Conservation (phyloP, 768 basidiomycete genomes). For the Termitomyces heimii region DNA sequence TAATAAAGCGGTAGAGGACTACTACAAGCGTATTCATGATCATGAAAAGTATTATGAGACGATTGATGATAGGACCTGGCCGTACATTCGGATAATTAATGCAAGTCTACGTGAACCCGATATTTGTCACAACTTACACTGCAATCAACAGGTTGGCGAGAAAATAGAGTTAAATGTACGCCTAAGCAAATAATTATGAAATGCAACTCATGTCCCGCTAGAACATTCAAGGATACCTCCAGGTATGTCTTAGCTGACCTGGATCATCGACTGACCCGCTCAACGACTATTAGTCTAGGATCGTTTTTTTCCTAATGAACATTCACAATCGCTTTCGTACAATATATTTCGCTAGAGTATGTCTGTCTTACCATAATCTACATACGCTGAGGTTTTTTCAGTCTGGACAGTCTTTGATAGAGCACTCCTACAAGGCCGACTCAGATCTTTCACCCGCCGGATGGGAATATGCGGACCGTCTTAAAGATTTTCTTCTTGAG, state of each 20-base stretch:
- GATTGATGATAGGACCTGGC: conserved; percentile 86
- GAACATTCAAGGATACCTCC: conserved; percentile 87
- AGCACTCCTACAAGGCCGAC: conserved; percentile 98
- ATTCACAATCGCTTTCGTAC: conserved; percentile 91
- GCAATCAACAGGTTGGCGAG: conserved; percentile 69
- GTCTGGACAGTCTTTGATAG: conserved; percentile 98
- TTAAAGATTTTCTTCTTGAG: conserved; percentile 88
- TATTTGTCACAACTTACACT: not conserved
- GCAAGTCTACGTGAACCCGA: conserved; percentile 31
- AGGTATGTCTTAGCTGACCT: conserved; percentile 35
- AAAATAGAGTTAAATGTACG: conserved; percentile 91
- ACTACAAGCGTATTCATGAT: conserved; percentile 81
- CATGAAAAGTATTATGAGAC: conserved; percentile 90
- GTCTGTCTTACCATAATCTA: conserved; percentile 17
- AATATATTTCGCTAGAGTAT: conserved; percentile 93
- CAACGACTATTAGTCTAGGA: conserved; percentile 57
- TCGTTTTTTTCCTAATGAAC: conserved; percentile 99
- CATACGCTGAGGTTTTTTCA: conserved; percentile 23
- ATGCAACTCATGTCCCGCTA: conserved; percentile 17
- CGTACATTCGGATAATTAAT: conserved; percentile 92
- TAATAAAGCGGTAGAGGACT: conserved; percentile 87
- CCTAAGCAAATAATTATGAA: not conserved
- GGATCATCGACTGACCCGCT: not conserved
- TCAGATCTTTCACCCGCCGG: conserved; percentile 93
- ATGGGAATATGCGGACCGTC: conserved; percentile 88